A percentile compares a stretch with the other conserved stretches of the same genome.
Conservation (phyloP, 805 yeast genomes). For the Sugiyamaella smithiae region DNA sequence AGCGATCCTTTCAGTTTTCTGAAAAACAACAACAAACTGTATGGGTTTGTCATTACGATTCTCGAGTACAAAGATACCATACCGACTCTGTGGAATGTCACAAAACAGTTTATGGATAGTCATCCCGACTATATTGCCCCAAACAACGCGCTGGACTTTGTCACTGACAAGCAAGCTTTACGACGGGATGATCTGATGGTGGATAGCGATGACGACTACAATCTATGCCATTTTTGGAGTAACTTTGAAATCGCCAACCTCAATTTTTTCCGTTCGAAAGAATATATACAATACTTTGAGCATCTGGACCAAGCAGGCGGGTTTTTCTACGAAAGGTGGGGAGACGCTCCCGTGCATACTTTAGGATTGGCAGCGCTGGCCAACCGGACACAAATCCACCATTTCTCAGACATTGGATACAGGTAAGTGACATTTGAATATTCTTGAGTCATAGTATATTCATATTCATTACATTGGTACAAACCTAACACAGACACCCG, state of each 20-base stretch:
- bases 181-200: slow-evolving; percentile 41
- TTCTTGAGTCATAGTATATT: background rate
- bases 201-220: slow-evolving; percentile 59
- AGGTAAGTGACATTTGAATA: slow-evolving; percentile 23
- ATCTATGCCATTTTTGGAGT: slow-evolving; percentile 85
- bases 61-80: slow-evolving; percentile 83
- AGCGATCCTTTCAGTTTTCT: slow-evolving; percentile 78
- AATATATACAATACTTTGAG: slow-evolving; percentile 65
- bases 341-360: slow-evolving; percentile 90
- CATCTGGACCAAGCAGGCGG: slow-evolving; percentile 71
- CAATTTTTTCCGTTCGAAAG: slow-evolving; percentile 68
- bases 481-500: slow-evolving; percentile 41
- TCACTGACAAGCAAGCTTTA: slow-evolving; percentile 48
- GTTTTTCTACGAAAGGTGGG: slow-evolving; percentile 91
- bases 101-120: slow-evolving; percentile 60
- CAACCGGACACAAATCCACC: slow-evolving; percentile 60
- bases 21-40: slow-evolving; percentile 71
- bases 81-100: slow-evolving; percentile 75
- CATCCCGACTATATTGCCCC: slow-evolving; percentile 61
- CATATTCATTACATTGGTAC: background rate
- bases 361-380: slow-evolving; percentile 62
- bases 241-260: slow-evolving; percentile 79
- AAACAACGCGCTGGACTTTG: slow-evolving; percentile 56
- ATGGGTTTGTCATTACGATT: slow-evolving; percentile 83
- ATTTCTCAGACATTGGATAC: slow-evolving; percentile 81